Percentiles rank a stretch among this genome's conserved stretches.
Evolutionary conservation across 2,329 filamentous ascomycete species (phyloP).

Genomic region (Venturia asperata): DNA sequence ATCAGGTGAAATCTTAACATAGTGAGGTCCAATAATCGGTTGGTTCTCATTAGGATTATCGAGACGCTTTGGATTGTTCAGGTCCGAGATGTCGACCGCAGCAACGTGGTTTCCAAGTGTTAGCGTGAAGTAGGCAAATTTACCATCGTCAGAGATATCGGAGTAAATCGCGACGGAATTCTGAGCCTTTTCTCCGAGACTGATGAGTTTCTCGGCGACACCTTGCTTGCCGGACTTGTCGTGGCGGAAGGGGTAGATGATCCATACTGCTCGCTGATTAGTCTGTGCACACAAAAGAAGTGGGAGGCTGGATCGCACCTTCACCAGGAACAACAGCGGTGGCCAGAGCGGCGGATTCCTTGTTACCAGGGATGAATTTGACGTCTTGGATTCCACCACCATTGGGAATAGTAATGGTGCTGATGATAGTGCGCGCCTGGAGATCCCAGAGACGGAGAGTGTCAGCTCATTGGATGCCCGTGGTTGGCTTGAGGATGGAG

Average conservation of each 20-base stretch:
- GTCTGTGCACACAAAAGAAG: neutral
- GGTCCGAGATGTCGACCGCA: conserved; percentile 54
- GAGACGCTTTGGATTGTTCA: conserved; percentile 53
- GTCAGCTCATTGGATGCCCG: no score
- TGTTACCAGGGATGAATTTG: no score
- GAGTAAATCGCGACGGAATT: conserved; percentile 54
- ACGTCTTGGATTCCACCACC: no score
- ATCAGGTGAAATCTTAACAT: conserved; percentile 57
- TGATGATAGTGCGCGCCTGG: no score
- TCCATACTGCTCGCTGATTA: conserved; percentile 39
- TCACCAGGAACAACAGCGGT: conserved; percentile 35
- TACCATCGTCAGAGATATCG: conserved; percentile 53
- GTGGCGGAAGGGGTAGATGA: conserved; percentile 55
- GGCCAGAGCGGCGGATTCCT: no score
- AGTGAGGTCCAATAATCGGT: conserved; percentile 55
- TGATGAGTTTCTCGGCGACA: conserved; percentile 51
- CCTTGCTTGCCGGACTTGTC: conserved; percentile 51
- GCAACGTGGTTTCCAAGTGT: conserved; percentile 57
- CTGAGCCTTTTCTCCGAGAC: conserved; percentile 50
- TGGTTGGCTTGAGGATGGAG: no score
- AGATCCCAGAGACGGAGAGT: no score
- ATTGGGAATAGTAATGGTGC: no score
- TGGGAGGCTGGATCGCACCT: neutral
- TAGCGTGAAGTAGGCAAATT: conserved; percentile 52
- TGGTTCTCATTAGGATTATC: conserved; percentile 54